Base-by-base conservation (phyloP, 331 rosid species). In the Rhamnella rubrinervis region DNA sequence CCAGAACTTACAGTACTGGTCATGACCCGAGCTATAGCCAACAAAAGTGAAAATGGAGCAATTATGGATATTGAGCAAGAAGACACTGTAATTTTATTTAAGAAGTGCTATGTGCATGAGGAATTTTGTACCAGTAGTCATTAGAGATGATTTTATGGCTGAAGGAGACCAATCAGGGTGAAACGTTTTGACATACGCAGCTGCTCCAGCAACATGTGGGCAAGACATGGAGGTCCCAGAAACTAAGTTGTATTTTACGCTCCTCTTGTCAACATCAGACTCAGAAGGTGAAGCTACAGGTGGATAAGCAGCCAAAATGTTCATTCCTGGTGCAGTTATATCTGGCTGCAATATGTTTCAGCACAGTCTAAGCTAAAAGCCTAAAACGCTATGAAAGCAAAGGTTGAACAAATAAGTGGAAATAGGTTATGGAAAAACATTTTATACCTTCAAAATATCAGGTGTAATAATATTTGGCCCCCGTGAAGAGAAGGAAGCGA, bases 211-310 rank as follows among this genome's bases (percentile, higher is more conserved):
- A 12, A 72, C 82, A 66, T 85, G 89, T 0, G 90, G 93, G 16
- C 89, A 83, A 26, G 92, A 6, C 87, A 87, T 87, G 1, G 89
- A 89, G 4, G 91, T 87, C 26, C 89, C 90, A 2, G 87, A 72
- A 0, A 47, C 13, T 41, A 89, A 17, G 58, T 44, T 83, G 83
- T 70, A 89, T 1, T 66, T 70, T 0, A 65, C 85, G 9, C 26
- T 26, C 80, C 90, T 78, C 4, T 40, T 66, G 57, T 77, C 91
- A 0, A 2, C 2, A 1, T 4, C 0, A 12, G 2, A 15, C 0
- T 0, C 4, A 8, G 89, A 63, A 1, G 80, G 80, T 3, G 52
- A 12, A 0, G 5, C 66, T 15, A 17, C 1, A 0, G 82, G 87
- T 8, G 96, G 67, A 51, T 49, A 85, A 15, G 91, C 79, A 7